phyloP scores from a whole-genome alignment of 305 asterid species.

The Euphrasia arctica region DNA sequence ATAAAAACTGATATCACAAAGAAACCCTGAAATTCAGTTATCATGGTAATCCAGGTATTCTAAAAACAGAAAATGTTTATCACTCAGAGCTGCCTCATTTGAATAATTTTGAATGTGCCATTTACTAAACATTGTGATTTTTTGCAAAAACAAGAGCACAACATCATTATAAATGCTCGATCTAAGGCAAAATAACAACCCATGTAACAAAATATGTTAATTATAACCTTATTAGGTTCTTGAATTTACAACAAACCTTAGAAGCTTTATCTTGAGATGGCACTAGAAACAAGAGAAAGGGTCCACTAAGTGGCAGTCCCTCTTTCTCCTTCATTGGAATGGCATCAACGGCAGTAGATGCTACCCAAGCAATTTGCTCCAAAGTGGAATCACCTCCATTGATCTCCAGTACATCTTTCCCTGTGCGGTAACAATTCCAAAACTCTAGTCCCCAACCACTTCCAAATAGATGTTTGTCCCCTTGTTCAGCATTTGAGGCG shows the following conservation, averaged over 20 bases:
- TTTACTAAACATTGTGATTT: too few species aligned
- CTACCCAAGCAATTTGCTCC: constrained; percentile 90
- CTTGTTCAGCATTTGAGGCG: constrained; percentile 25
- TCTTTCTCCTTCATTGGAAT: constrained; percentile 74
- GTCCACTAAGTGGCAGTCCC: constrained; percentile 51
- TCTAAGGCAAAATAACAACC: not conserved
- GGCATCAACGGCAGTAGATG: constrained; percentile 74
- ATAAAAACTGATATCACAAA: too few species aligned
- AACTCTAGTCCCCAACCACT: constrained; percentile 82
- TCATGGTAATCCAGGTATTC: not conserved
- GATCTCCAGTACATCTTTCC: constrained; percentile 67
- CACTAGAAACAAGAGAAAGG: constrained; percentile 78
- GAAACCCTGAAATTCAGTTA: not conserved
- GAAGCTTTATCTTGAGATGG: constrained; percentile 78
- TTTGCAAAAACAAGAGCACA: too few species aligned
- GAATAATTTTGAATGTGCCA: too few species aligned
- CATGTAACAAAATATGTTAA: not conserved
- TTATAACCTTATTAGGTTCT: not conserved
- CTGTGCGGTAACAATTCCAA: constrained; percentile 60
- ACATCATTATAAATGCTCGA: not conserved
- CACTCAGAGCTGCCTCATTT: too few species aligned
- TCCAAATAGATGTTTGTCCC: constrained; percentile 51
- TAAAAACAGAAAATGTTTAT: not conserved
- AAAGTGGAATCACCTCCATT: constrained; percentile 41
- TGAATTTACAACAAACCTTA: constrained; percentile 41